Conservation (phyloP, 208 protist genomes). For the Entamoeba nuttalli region DNA sequence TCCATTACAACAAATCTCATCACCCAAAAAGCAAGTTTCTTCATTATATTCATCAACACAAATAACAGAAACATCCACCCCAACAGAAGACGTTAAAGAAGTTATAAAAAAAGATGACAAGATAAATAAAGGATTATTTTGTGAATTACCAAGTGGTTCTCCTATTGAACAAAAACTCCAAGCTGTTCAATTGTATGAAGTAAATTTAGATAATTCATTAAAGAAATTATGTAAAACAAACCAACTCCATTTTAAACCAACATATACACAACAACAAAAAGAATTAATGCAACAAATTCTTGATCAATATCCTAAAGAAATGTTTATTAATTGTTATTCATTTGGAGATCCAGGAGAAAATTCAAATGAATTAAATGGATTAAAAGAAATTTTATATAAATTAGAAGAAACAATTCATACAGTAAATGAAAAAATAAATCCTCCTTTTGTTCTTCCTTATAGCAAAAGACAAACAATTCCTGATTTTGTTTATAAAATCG, state of each 20-base stretch:
- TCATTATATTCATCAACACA: neutral
- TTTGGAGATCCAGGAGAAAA: neutral
- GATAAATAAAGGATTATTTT: neutral
- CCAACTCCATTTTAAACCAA: neutral
- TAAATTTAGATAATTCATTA: neutral
- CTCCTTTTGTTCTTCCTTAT: neutral
- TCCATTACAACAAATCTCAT: neutral
- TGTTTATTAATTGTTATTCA: neutral
- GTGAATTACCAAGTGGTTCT: neutral
- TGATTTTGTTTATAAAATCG: neutral
- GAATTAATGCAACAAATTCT: neutral
- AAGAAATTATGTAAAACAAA: neutral
- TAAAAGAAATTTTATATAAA: neutral
- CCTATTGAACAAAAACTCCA: neutral
- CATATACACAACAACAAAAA: neutral
- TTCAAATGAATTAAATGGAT: neutral
- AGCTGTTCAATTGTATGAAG: neutral
- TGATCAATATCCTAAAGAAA: neutral
- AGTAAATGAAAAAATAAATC: neutral
- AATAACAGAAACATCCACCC: neutral
- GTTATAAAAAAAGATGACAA: neutral
- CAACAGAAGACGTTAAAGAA: neutral
- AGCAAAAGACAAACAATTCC: neutral
- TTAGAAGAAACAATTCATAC: neutral
- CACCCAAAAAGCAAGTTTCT: neutral